Evolutionary conservation across 495 filamentous ascomycete genomes (phyloP).

Genomic region (Trichoderma parareesei): DNA sequence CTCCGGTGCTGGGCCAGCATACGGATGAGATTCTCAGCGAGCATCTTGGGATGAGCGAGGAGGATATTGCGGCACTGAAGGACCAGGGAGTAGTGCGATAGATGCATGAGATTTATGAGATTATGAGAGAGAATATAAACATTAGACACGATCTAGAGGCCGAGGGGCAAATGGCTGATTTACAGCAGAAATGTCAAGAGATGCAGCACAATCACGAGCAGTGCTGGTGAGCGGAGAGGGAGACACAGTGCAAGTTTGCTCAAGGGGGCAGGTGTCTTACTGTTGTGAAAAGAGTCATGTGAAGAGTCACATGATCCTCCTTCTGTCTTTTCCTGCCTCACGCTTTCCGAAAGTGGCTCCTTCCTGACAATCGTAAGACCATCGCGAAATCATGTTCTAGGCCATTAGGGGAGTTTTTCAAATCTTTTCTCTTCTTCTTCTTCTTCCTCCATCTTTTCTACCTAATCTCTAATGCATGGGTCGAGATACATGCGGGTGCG

Average conservation of each 20-base stretch:
- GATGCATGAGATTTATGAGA: not conserved
- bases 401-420: not conserved
- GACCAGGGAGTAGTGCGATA: constrained; percentile 58
- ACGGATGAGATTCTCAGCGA: constrained; percentile 74
- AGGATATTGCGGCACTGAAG: constrained; percentile 55
- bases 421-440: not conserved
- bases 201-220: too few relatives aligned
- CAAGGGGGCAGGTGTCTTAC: too few relatives aligned
- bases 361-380: constrained; percentile 8
- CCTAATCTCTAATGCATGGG: too few relatives aligned
- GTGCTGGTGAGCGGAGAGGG: not conserved
- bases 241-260: not conserved
- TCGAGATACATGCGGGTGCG: not conserved
- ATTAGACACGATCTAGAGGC: not conserved
- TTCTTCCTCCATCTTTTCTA: too few relatives aligned
- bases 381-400: not conserved
- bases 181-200: too few relatives aligned
- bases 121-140: not conserved
- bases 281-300: not conserved
- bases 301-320: not conserved
- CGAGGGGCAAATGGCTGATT: not conserved
- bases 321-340: not conserved
- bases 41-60: constrained; percentile 53
- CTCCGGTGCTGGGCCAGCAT: constrained; percentile 85
- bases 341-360: not conserved